Percentiles rank a stretch among this genome's conserved stretches.
phyloP scores from a whole-genome alignment of 1,284 basidiomycete species.

The Baeospora myosura region DNA sequence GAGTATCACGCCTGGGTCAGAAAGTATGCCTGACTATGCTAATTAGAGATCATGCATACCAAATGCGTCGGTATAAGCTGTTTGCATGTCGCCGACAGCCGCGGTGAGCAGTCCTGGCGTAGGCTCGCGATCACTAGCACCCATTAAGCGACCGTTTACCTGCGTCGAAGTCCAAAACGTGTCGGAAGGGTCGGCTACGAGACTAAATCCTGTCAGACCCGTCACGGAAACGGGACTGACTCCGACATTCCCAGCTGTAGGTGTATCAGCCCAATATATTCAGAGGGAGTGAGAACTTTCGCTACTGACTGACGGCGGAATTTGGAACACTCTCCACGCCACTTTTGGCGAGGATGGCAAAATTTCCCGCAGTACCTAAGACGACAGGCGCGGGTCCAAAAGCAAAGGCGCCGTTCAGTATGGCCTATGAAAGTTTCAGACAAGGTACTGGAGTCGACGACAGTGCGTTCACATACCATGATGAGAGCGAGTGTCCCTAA shows the following conservation, averaged over 20 bases:
- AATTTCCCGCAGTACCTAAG: slow-evolving; percentile 7
- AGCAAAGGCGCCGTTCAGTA: not conserved
- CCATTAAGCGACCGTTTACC: slow-evolving; percentile 6
- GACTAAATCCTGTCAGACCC: slow-evolving; percentile 8
- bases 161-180: slow-evolving; percentile 8
- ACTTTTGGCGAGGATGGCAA: slow-evolving; percentile 10
- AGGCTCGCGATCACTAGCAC: slow-evolving; percentile 3
- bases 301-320: slow-evolving; percentile 11
- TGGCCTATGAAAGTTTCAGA: too few species aligned
- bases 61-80: slow-evolving; percentile 5
- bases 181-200: slow-evolving; percentile 1
- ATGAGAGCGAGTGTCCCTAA: too few species aligned
- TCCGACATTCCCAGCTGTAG: slow-evolving; percentile 7
- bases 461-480: too few species aligned
- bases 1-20: not conserved
- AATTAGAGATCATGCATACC: not conserved
- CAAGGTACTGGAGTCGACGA: too few species aligned
- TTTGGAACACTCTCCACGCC: slow-evolving; percentile 12
- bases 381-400: not conserved
- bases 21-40: not conserved
- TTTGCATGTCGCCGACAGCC: slow-evolving; percentile 4
- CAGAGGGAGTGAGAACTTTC: slow-evolving; percentile 1
- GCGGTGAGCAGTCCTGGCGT: slow-evolving; percentile 6
- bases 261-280: not conserved
- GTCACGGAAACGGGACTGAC: slow-evolving; percentile 8